Evolutionary conservation across 2,329 filamentous ascomycete species (phyloP), one percentile per base, ranked within the genome.

Genomic region (Colletotrichum kahawae): DNA sequence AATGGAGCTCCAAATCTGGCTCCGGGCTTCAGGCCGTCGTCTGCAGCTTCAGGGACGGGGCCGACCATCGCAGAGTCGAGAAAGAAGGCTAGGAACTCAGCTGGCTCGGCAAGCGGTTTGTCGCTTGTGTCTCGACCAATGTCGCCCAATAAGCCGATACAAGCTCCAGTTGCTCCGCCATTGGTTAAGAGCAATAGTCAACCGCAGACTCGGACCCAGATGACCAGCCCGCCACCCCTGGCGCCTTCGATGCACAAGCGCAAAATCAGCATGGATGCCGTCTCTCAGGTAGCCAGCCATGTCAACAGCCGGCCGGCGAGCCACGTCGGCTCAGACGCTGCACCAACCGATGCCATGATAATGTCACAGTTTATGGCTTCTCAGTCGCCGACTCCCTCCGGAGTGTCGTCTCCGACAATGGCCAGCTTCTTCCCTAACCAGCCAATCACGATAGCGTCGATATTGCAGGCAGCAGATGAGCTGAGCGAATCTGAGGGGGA

Each of bases 1-100:
- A 94, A 95, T 82, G 92, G 92, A 34, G 85, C 86, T 16, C 89
- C 90, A 3, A 89, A 92, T 71, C 74, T 88, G 9, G 87, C 85
- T 68, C 79, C 84, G 1, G 79, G 81, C 77, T 81, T 83, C 81
- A 78, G 75, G 10, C 83, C 83, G 56, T 70, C 80, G 12, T 82
- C 85, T 65, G 81, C 74, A 1, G 59, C 86, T 12, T 82, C 83
- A 69, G 80, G 84, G 56, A 85, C 89, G 1, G 84, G 84, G 34
- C 91, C 90, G 2, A 83, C 82, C 9, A 82, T 87, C 59, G 90
- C 88, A 10, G 85, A 83, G 60, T 84, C 82, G 69, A 87, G 89
- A 59, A 88, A 86, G 79, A 79, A 86, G 51, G 71, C 81, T 12
- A 67, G 72, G 38, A 72, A 43, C n/a, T 75, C 72, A 16, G 62